Conservation (phyloP, 371 early-diverging fungal species). For the Haplosporangium sp. region DNA sequence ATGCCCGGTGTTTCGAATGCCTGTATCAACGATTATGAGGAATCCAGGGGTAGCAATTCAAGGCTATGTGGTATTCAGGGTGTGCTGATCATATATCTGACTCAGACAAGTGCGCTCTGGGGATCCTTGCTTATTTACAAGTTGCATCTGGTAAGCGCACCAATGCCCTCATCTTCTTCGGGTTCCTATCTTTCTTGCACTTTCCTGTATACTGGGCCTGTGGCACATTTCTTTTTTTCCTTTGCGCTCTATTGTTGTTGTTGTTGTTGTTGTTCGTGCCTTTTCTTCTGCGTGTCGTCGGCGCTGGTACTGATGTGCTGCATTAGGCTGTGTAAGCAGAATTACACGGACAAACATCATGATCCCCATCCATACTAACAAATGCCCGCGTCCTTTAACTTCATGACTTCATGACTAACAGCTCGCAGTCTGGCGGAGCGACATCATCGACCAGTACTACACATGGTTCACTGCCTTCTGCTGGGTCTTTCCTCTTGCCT, state of each 20-base stretch:
- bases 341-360: neutral
- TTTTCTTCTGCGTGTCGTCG: too few relatives aligned
- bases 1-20: constrained; percentile 44
- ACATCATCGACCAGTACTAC: constrained; percentile 58
- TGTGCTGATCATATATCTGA: constrained; percentile 42
- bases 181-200: neutral
- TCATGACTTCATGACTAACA: constrained; percentile 2
- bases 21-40: constrained; percentile 29
- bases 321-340: neutral
- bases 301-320: too few relatives aligned
- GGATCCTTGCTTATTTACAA: constrained; percentile 49
- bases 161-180: neutral
- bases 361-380: neutral
- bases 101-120: constrained; percentile 49
- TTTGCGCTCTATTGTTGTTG: too few relatives aligned
- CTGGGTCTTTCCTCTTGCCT: constrained; percentile 58
- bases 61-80: constrained; percentile 57
- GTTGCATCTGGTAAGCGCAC: constrained; percentile 44
- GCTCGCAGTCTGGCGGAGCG: constrained; percentile 59
- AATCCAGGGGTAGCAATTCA: constrained; percentile 51
- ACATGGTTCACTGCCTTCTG: constrained; percentile 55
- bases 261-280: too few relatives aligned
- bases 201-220: constrained; percentile 1
- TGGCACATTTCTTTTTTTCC: too few relatives aligned
- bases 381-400: neutral